Base-by-base conservation (phyloP, 805 yeast genomes). In the Yamadazyma tumulicola region DNA sequence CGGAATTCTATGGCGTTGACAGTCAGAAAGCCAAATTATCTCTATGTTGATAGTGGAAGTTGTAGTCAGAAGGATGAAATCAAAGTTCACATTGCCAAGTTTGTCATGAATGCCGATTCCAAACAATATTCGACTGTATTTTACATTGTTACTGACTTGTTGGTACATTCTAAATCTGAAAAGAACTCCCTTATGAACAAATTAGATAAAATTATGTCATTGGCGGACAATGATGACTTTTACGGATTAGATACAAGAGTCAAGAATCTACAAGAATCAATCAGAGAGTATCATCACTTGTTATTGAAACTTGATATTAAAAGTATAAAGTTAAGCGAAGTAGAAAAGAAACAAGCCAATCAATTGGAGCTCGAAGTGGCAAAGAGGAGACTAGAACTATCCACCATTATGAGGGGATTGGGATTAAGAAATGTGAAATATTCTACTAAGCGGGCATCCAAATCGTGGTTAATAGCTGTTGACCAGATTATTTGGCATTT, bases 401-500 rank as follows among this genome's bases (percentile, higher is more conserved):
- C 47, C 22, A 51, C 65, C 7, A 42, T 67, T 10, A 62, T 67
- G 55, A 53, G 45, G 35, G 64, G 59, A 5, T 38, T 58, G 26
- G 46, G 52, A 23, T 38, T 60, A 30, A 40, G 49, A 13, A 43
- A 52, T 35, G 31, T 51, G 34, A 47, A 51, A 34, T 41, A 43
- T 20, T 46, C 45, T 16, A 25, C 51, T 1, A 52, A 51, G 32
- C 42, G 51, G 10, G 49, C 46, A n/a, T 30, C 57, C 6, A 40
- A 49, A 14, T 35, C 44, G 16, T 56, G 60, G 58, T 44, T 41
- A 21, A 49, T 62, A 15, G 34, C 49, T 17, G 77, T 89, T 0
- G 88, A 81, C 45, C 81, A 82, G 40, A 67, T 87, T 26, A 75
- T 79, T 26, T 64, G 87, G 56, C 91, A 84, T 49, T 63, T 89